Evolutionary conservation across 1,284 basidiomycete species (phyloP), one percentile per base, ranked within the genome.

Genomic region (Ustilago nuda): DNA sequence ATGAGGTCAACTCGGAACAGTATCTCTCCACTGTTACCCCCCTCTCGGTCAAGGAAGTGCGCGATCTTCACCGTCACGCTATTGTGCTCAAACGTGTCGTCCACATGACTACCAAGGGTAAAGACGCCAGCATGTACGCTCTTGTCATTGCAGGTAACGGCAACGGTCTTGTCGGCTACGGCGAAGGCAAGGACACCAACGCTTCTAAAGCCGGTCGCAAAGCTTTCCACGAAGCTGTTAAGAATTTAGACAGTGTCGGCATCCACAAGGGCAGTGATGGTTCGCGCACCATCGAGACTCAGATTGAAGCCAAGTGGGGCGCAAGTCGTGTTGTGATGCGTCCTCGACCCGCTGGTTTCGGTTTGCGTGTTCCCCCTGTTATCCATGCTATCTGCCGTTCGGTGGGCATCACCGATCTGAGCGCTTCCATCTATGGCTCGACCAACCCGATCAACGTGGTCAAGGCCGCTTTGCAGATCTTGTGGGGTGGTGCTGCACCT

Each of bases 391-490:
- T 99, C 58, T 90, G 95, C 82, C 92, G 93, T 80, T 94, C 95
- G 0, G 94, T 93, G 2, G 96, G 96, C 12, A 94, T 98, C 87
- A 93, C 94, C 85, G 96, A 99, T 86, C 90, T 93, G 52, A 94
- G 92, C 78, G 96, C 94, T 33, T 95, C 95, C 87, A 93, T 98
- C 46, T 93, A 94, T 90, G 95, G 95, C 39, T 95, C 93, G 79
- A 89, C 93, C 76, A 97, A 96, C 87, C 90, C 90, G 46, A 88
- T 93, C 80, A 91, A 88, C 56, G 88, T 89, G 8, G 84, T 89
- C 76, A 89, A 89, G 76, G 87, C 86, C 78, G 80, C 87, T 76
- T 74, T 85, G 72, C 63, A 86, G 64, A 74, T 85, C 27, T 71
- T 86, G n/a, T 84, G 81, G 76, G 80, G 81, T 12, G 84, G 84